Evolutionary conservation across 768 basidiomycete species (phyloP).

Genomic region (Strobilomyces confusus): DNA sequence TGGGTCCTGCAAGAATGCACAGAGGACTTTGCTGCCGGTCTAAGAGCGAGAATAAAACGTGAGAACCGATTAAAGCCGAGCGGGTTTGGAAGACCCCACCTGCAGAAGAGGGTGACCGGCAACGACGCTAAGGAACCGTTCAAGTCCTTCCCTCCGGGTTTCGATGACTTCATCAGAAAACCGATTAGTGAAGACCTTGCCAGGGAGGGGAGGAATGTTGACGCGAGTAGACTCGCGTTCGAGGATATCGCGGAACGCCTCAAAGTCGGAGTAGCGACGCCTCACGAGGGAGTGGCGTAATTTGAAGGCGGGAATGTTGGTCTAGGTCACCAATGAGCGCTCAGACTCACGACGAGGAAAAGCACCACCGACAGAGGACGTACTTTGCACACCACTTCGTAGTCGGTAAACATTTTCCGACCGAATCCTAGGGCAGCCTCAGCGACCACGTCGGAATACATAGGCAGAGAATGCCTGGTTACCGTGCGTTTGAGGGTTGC

Average conservation of each 20-base stretch:
- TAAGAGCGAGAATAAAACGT: slow-evolving; percentile 25
- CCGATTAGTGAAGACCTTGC: slow-evolving; percentile 97
- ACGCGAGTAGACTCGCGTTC: slow-evolving; percentile 96
- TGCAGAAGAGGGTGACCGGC: slow-evolving; percentile 96
- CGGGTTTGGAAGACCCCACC: slow-evolving; percentile 42
- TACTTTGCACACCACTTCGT: slow-evolving; percentile 97
- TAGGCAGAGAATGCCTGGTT: not conserved
- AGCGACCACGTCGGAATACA: not conserved
- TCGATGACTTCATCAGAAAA: slow-evolving; percentile 99
- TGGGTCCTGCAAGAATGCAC: slow-evolving; percentile 93
- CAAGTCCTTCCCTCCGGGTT: slow-evolving; percentile 83
- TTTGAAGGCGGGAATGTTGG: slow-evolving; percentile 99
- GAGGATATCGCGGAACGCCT: slow-evolving; percentile 96
- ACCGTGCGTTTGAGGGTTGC: slow-evolving; percentile 98
- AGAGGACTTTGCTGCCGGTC: slow-evolving; percentile 97
- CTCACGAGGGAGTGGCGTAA: slow-evolving; percentile 88
- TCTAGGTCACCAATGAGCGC: slow-evolving; percentile 43
- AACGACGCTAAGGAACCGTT: slow-evolving; percentile 92
- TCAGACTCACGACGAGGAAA: slow-evolving; percentile 5
- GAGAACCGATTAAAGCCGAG: not conserved
- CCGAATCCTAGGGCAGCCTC: slow-evolving; percentile 62
- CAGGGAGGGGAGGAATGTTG: slow-evolving; percentile 95
- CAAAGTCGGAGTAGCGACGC: slow-evolving; percentile 88
- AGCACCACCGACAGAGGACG: not conserved
- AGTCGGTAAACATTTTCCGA: slow-evolving; percentile 99